A percentile compares a stretch with the other conserved stretches of the same genome.
phyloP scores from a whole-genome alignment of 2,329 filamentous ascomycete genomes.

The Colletotrichum melonis region DNA sequence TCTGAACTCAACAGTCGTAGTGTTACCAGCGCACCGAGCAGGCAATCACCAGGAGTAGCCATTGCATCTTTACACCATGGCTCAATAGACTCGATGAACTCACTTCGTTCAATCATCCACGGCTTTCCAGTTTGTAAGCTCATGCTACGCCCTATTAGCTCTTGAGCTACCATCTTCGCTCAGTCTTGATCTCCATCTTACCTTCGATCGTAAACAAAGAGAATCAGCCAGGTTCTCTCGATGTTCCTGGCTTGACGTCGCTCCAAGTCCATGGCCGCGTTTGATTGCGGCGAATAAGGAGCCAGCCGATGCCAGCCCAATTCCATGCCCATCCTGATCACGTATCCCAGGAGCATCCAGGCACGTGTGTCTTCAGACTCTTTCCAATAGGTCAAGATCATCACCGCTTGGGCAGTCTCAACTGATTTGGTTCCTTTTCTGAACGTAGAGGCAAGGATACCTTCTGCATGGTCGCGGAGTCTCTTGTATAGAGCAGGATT shows the following conservation, averaged over 20 bases:
- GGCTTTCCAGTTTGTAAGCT: slow-evolving; percentile 54
- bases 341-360: slow-evolving; percentile 53
- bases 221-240: slow-evolving; percentile 20
- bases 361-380: slow-evolving; percentile 52
- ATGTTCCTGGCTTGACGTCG: not conserved
- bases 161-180: fast-evolving
- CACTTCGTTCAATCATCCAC: slow-evolving; percentile 53
- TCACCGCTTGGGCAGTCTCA: slow-evolving; percentile 51
- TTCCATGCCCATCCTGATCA: slow-evolving; percentile 53
- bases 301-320: slow-evolving; percentile 48
- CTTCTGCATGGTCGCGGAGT: slow-evolving; percentile 38
- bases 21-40: slow-evolving; percentile 50
- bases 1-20: slow-evolving; percentile 50
- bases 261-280: not conserved
- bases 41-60: slow-evolving; percentile 46
- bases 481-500: slow-evolving; percentile 45
- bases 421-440: slow-evolving; percentile 48
- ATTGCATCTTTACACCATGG: slow-evolving; percentile 46
- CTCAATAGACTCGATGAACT: slow-evolving; percentile 49
- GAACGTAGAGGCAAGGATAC: slow-evolving; percentile 44
- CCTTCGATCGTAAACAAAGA: slow-evolving; percentile 28
- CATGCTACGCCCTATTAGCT: slow-evolving; percentile 41
- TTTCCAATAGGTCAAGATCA: slow-evolving; percentile 55
- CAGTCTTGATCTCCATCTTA: not conserved
- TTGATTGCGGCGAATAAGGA: slow-evolving; percentile 13